A percentile compares a stretch with the other conserved stretches of the same genome.
Conservation (phyloP, 768 basidiomycete genomes). For the Trametes cubensis region DNA sequence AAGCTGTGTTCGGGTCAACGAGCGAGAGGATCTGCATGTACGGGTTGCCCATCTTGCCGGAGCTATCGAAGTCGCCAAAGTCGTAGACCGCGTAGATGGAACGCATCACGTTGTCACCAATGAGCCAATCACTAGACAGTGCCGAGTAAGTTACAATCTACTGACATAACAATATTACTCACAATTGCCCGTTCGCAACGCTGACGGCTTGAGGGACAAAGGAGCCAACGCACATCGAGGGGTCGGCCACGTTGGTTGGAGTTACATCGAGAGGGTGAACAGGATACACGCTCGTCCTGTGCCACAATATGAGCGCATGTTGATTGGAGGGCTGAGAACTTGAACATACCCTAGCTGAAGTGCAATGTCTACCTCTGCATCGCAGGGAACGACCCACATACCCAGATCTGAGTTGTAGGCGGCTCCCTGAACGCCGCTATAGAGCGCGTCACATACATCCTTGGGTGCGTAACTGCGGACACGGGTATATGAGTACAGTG, state of each 20-base stretch:
- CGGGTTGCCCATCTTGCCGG: constrained; percentile 70
- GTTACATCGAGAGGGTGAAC: constrained; percentile 80
- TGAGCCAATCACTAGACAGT: constrained; percentile 68
- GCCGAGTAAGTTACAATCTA: constrained; percentile 4
- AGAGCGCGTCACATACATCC: constrained; percentile 69
- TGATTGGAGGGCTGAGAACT: neutral
- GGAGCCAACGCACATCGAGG: constrained; percentile 66
- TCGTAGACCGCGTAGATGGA: constrained; percentile 83
- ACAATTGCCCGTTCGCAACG: constrained; percentile 71
- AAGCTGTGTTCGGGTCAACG: constrained; percentile 69
- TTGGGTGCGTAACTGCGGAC: constrained; percentile 64
- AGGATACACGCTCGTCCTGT: constrained; percentile 72
- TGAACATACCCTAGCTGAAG: constrained; percentile 70
- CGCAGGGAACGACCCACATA: constrained; percentile 77
- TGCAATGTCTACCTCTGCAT: constrained; percentile 74
- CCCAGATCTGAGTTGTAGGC: constrained; percentile 51
- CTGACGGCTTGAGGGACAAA: constrained; percentile 67
- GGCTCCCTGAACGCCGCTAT: constrained; percentile 66
- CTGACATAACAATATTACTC: constrained; percentile 29
- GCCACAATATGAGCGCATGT: neutral
- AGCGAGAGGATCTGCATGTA: constrained; percentile 77
- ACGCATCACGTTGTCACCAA: constrained; percentile 83
- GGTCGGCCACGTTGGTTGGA: constrained; percentile 47
- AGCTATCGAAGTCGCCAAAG: constrained; percentile 74
- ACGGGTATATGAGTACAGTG: neutral